Percentiles rank a stretch among this genome's conserved stretches.
Evolutionary conservation across 345 rosid genomes (phyloP).

Genomic region (Camelina neglecta): DNA sequence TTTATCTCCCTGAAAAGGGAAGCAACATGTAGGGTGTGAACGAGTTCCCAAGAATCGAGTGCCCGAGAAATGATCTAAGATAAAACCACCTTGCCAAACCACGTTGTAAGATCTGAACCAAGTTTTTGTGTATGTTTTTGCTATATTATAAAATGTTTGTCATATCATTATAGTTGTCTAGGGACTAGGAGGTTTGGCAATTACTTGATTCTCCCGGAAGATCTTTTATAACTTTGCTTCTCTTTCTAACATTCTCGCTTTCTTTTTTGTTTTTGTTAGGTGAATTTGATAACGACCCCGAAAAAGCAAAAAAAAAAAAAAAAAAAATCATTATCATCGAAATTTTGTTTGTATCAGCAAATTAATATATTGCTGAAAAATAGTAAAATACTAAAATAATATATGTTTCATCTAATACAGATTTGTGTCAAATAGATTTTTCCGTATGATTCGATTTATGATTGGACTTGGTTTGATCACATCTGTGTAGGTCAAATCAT

Average conservation of each 20-base stretch:
- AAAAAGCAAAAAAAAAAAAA: conserved; percentile 1
- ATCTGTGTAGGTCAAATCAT: conserved; percentile 6
- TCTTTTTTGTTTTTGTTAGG: conserved; percentile 47
- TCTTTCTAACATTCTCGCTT: conserved; percentile 23
- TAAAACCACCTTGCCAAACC: too few relatives aligned
- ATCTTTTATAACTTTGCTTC: conserved; percentile 40
- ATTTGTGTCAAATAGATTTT: conserved; percentile 31
- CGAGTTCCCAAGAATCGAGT: too few relatives aligned
- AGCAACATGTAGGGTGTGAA: too few relatives aligned
- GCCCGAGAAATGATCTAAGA: too few relatives aligned
- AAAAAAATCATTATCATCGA: conserved; percentile 40
- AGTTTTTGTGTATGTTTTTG: not conserved
- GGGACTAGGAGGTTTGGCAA: conserved; percentile 45
- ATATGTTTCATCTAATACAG: conserved; percentile 14
- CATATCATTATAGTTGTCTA: conserved; percentile 33
- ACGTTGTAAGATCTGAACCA: too few relatives aligned
- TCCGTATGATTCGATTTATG: conserved; percentile 20
- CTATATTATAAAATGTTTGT: not conserved
- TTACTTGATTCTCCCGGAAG: conserved; percentile 48
- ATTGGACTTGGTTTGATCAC: conserved; percentile 22
- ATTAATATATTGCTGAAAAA: not conserved
- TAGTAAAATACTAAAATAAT: not conserved
- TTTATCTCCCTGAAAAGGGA: too few relatives aligned
- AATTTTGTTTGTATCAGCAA: conserved; percentile 31
- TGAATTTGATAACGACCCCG: conserved; percentile 34